phyloP scores from a whole-genome alignment of 2,329 filamentous ascomycete genomes.

The Colletotrichum magnum region DNA sequence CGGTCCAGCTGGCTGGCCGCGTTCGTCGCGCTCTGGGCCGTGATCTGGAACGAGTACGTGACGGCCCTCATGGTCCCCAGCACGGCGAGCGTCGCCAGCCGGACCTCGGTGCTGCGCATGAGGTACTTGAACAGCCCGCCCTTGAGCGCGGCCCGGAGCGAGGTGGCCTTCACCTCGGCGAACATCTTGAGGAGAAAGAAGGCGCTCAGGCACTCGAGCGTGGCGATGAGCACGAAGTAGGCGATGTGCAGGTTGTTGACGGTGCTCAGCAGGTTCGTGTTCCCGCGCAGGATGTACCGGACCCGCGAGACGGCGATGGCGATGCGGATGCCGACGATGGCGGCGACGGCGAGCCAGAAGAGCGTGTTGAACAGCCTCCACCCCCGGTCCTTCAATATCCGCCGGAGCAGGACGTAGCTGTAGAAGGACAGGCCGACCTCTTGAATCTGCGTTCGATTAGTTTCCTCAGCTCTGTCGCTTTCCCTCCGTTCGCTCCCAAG shows the following conservation, averaged over 20 bases:
- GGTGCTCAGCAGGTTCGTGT: conserved; percentile 45
- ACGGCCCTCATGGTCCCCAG: conserved; percentile 56
- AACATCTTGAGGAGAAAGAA: conserved; percentile 57
- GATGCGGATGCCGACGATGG: conserved; percentile 65
- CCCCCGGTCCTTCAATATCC: conserved; percentile 61
- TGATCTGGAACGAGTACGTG: conserved; percentile 57
- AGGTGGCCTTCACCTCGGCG: conserved; percentile 48
- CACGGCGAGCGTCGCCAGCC: conserved; percentile 54
- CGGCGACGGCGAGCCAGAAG: conserved; percentile 70
- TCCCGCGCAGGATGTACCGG: conserved; percentile 46
- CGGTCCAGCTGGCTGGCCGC: conserved; percentile 56
- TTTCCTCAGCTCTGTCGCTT: too few species aligned
- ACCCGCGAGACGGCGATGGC: conserved; percentile 52
- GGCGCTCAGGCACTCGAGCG: conserved; percentile 56
- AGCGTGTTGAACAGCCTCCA: conserved; percentile 63
- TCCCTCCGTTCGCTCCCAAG: neutral
- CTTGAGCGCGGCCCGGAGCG: conserved; percentile 48
- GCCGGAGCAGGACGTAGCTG: conserved; percentile 67
- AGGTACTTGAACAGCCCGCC: conserved; percentile 55
- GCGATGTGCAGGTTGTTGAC: conserved; percentile 57
- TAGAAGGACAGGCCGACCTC: conserved; percentile 61
- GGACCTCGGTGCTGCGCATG: conserved; percentile 57
- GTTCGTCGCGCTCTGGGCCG: conserved; percentile 53
- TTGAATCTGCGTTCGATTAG: conserved; percentile 51
- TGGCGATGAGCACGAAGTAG: conserved; percentile 58